Percentiles rank a stretch among this genome's conserved stretches.
phyloP scores from a whole-genome alignment of 768 basidiomycete species.

The Galerina marginata region DNA sequence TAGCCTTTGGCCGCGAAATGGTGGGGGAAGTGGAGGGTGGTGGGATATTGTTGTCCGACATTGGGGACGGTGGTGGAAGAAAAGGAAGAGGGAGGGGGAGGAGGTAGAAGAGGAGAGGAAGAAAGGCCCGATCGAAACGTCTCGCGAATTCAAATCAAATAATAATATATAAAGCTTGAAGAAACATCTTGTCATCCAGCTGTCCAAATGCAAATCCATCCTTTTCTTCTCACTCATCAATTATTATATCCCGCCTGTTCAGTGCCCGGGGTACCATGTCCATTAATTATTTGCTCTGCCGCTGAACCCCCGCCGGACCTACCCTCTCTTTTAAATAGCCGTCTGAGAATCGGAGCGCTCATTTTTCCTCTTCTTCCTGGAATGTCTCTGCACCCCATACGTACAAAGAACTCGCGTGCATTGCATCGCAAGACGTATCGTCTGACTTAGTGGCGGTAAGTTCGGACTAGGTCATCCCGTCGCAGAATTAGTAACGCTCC shows the following conservation, averaged over 20 bases:
- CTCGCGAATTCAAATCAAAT: not conserved
- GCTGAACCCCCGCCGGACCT: slow-evolving; percentile 15
- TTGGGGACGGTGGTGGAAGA: not conserved
- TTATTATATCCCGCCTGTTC: not conserved
- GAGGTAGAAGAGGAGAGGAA: slow-evolving; percentile 14
- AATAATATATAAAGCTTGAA: too few species aligned
- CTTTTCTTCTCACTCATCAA: slow-evolving; percentile 22
- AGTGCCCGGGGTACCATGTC: slow-evolving; percentile 15
- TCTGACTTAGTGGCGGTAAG: too few species aligned
- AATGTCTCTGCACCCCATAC: too few species aligned
- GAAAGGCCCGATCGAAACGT: slow-evolving; percentile 8
- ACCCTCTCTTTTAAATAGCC: too few species aligned
- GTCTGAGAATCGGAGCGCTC: not conserved
- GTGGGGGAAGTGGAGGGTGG: slow-evolving; percentile 44
- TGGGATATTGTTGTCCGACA: slow-evolving; percentile 20
- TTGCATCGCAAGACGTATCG: too few species aligned
- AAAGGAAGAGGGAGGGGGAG: not conserved
- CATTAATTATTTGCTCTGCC: slow-evolving; percentile 27
- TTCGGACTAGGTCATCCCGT: too few species aligned
- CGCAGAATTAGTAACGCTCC: not conserved
- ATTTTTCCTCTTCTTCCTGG: not conserved
- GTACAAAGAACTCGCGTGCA: too few species aligned
- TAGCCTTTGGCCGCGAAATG: slow-evolving; percentile 45
- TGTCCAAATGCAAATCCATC: slow-evolving; percentile 20
- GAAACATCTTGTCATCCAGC: slow-evolving; percentile 8